Conservation (phyloP, 1,284 basidiomycete species). For the Uromyces viciae-fabae region DNA sequence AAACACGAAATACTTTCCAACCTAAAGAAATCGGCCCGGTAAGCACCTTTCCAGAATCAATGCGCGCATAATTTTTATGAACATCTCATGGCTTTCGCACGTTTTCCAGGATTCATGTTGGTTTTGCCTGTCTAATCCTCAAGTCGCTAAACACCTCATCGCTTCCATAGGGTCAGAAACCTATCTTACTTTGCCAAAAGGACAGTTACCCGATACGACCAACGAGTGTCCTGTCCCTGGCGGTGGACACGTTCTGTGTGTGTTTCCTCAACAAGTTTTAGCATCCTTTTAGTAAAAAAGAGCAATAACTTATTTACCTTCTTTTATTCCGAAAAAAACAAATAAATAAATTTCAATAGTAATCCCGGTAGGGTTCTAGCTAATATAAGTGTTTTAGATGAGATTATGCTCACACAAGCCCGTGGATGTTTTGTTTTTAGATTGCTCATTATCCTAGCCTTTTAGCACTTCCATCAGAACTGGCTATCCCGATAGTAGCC, state of each 20-base stretch:
- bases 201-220: slow-evolving; percentile 75
- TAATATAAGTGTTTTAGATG: neutral
- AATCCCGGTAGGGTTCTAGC: slow-evolving; percentile 11
- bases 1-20: slow-evolving; percentile 60
- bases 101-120: slow-evolving; percentile 62
- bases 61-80: neutral
- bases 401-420: neutral
- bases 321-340: too few species aligned
- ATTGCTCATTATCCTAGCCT: slow-evolving; percentile 63
- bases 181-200: slow-evolving; percentile 87
- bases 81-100: neutral
- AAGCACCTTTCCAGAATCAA: too few species aligned
- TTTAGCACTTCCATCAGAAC: slow-evolving; percentile 68
- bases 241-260: slow-evolving; percentile 77
- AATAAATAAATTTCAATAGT: too few species aligned
- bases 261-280: slow-evolving; percentile 54
- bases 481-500: slow-evolving; percentile 68
- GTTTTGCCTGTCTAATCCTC: slow-evolving; percentile 92
- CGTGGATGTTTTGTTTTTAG: neutral
- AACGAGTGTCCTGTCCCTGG: slow-evolving; percentile 66
- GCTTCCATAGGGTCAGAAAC: slow-evolving; percentile 85
- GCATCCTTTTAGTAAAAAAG: slow-evolving; percentile 69
- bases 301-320: too few species aligned
- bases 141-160: slow-evolving; percentile 84
- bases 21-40: slow-evolving; percentile 73